A percentile compares a stretch with the other conserved stretches of the same genome.
Evolutionary conservation across 1,139 yeast species (phyloP).

Genomic region (Meyerozyma smithsonii): DNA sequence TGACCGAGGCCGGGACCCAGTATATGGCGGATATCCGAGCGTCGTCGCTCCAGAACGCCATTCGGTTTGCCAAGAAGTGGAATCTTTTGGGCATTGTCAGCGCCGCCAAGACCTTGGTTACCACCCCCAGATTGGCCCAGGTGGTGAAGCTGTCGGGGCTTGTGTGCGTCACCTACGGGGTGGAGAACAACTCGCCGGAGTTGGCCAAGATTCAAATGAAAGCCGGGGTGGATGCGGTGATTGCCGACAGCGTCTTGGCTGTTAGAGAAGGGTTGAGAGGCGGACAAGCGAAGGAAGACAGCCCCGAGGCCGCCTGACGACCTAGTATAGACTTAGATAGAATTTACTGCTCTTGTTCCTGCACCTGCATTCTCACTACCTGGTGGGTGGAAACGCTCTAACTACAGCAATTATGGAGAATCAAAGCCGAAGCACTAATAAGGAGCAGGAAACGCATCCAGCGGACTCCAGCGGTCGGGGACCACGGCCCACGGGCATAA

Average conservation of each 20-base stretch:
- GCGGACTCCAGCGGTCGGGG: not conserved
- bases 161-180: conserved; percentile 92
- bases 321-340: not conserved
- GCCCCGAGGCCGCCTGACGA: not conserved
- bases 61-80: conserved; percentile 89
- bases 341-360: not conserved
- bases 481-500: conserved; percentile 30
- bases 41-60: conserved; percentile 82
- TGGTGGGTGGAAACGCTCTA: not conserved
- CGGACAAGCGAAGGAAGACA: conserved; percentile 14
- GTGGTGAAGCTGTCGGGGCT: conserved; percentile 87
- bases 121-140: conserved; percentile 83
- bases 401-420: not conserved
- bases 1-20: conserved; percentile 84
- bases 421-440: not conserved
- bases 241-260: conserved; percentile 91
- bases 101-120: conserved; percentile 78
- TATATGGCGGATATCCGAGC: conserved; percentile 88
- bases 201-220: conserved; percentile 82
- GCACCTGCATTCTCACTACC: not conserved
- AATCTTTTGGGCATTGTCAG: conserved; percentile 88
- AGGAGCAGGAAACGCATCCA: no score
- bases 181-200: conserved; percentile 78
- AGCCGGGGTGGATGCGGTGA: conserved; percentile 97
- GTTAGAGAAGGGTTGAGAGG: conserved; percentile 75